Evolutionary conservation across 2,329 filamentous ascomycete genomes (phyloP), one percentile per base, ranked within the genome.

Genomic region (Torrubiellomyces zombiae): DNA sequence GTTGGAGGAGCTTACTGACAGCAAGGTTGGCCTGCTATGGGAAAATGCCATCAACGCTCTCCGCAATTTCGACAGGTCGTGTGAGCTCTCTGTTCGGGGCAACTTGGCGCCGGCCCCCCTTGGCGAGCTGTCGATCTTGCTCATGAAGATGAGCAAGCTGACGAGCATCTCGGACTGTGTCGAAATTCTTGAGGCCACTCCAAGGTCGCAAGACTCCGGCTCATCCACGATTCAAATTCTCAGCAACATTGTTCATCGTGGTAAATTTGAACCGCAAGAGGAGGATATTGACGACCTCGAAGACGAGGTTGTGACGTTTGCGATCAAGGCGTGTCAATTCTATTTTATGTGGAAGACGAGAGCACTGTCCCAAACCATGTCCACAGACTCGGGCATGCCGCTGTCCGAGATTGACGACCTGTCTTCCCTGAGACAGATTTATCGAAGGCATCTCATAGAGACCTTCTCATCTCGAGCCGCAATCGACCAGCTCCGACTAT

Each of bases 271-370:
- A 26, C 71, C 75, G 27, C 56, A 72, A 3, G 70, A 82, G 27
- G 67, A 75, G 21, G 75, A 77, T 9, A 62, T 75, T 14, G 77
- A 83, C 33, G 72, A 72, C 21, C 57, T 80, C 9, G 86, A 95
- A 47, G 79, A 89, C 36, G 73, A 80, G 34, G 60, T 89, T 21
- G 73, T 82, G 6, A 61, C 69, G 2, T 76, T 75, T 38, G 75
- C 82, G 16, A 77, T 91, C 40, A 76, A 78, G 35, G 64, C 74
- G 2, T 63, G 77, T 25, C 63, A 83, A 23, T 82, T 91, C 51
- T 95, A 94, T 53, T 92, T 94, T 45, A 81, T 92, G 71, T 98
- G 89, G 89, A 86, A 89, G 44, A 66, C 77, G 13, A 67, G 70
- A 26, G 58, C 62, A 26, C 42, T 81, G 31, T 57, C 60, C 32